Base-by-base conservation (phyloP, 2,329 filamentous ascomycete species). In the Coniochaeta ligniaria region DNA sequence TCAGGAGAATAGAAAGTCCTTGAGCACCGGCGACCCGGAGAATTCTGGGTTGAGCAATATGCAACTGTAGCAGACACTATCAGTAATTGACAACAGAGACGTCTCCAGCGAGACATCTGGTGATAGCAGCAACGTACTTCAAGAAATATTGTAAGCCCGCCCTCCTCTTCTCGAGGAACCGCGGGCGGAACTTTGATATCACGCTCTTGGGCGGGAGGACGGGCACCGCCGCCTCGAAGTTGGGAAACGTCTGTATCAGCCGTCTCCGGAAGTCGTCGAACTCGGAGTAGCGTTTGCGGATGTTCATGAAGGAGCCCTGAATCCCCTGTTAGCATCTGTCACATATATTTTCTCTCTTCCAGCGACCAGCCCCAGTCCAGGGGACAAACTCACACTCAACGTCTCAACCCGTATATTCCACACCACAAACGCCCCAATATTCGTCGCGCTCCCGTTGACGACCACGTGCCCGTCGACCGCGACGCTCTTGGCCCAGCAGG, bases 1-100 rank as follows among this genome's bases (percentile, higher is more conserved):
- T 80, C 67, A 84, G 59, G 79, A 80, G 72, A 96, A 95, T 58
- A 97, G 80, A 71, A 97, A 97, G 61, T 96, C 92, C 71, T 95
- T 96, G 50, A 96, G 80, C 1, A 96, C 86, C 0, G 92, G 91
- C n/a, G 91, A 95, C 12, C 90, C 90, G 36, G 92, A 91, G 71
- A 97, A 97, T 73, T 97, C 92, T 0, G 94, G 94, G 73, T 97
- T 97, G 33, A 97, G 77, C 65, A 98, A 76, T 63, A 97, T 88
- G 76, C 93, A 97, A 71, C 92, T 96, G 16, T n/a, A n/a, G 26
- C 8, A 68, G 33, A 62, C 6, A 17, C 16, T 45, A 56, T 58
- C 28, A 59, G 41, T 26, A 60, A 45, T 16, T 26, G 33, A 41
- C 33, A 22, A 28, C 35, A 36, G 7, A 36, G 35, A 9, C 12